phyloP scores from a whole-genome alignment of 2,329 filamentous ascomycete species.

The Simplicillium sp. region DNA sequence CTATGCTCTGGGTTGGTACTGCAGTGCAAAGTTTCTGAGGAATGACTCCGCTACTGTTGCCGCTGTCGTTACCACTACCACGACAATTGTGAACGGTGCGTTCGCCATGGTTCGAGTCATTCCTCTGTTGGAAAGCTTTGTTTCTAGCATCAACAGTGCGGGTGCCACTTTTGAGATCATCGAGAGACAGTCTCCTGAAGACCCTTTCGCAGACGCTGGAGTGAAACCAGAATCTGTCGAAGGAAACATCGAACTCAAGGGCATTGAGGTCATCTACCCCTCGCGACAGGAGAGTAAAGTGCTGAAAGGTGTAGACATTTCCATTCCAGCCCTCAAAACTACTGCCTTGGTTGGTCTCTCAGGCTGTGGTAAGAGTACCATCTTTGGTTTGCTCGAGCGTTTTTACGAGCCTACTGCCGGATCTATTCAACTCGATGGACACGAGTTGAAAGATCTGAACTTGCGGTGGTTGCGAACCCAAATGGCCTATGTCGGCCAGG shows the following conservation, averaged over 20 bases:
- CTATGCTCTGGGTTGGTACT: no score
- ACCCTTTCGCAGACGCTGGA: conserved; percentile 23
- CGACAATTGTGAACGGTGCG: conserved; percentile 27
- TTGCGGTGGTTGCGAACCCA: conserved; percentile 28
- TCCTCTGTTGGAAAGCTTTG: no score
- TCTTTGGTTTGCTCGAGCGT: conserved; percentile 27
- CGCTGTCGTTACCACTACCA: conserved; percentile 25
- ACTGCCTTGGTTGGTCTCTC: conserved; percentile 29
- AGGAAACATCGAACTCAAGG: conserved; percentile 26
- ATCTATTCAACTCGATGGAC: conserved; percentile 25
- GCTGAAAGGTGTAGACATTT: conserved; percentile 29
- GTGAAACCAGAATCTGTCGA: conserved; percentile 16
- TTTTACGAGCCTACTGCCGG: conserved; percentile 26
- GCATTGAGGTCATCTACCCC: conserved; percentile 36
- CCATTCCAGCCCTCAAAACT: conserved; percentile 34
- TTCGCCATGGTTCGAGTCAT: conserved; percentile 10
- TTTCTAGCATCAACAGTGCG: conserved; percentile 7
- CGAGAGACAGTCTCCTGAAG: conserved; percentile 25
- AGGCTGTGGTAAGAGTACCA: conserved; percentile 29
- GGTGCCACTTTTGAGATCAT: conserved; percentile 26
- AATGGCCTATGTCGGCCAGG: conserved; percentile 28
- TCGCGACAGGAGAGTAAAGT: conserved; percentile 30
- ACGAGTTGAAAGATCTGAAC: conserved; percentile 21
- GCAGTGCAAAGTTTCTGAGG: conserved; percentile 12
- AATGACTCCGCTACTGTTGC: conserved; percentile 21